These are phyloP conservation scores for Tolypocladium guangdongense DNA, from an alignment of 2,329 filamentous ascomycete genomes.

Conservation along the genomic window DNA sequence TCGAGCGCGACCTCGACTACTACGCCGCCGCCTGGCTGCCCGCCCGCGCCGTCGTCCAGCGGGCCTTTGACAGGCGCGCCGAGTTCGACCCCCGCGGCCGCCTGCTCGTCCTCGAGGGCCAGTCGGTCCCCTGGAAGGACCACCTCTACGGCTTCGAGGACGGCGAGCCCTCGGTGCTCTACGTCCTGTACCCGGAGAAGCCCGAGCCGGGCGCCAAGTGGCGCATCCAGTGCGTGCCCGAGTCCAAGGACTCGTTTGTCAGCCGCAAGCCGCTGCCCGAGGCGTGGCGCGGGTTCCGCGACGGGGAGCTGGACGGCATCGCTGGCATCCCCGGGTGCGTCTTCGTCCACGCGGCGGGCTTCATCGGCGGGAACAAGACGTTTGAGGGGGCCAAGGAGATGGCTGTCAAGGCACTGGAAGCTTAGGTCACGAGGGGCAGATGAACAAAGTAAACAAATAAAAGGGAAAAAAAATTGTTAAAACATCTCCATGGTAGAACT, in stretches of 20 bases:
- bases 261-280: conserved; percentile 88
- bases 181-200: conserved; percentile 86
- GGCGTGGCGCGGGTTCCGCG: conserved; percentile 82
- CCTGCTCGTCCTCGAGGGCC: conserved; percentile 66
- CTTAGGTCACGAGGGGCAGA: conserved; percentile 12
- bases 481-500: not conserved
- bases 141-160: conserved; percentile 83
- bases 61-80: conserved; percentile 59
- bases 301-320: conserved; percentile 69
- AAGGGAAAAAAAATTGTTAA: not conserved
- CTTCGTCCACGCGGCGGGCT: conserved; percentile 89
- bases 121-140: conserved; percentile 89
- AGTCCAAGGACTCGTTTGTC: conserved; percentile 74
- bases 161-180: conserved; percentile 52
- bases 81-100: conserved; percentile 64
- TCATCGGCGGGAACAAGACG: conserved; percentile 91
- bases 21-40: conserved; percentile 74
- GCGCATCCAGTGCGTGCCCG: conserved; percentile 88
- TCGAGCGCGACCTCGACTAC: conserved; percentile 69
- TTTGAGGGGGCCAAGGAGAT: conserved; percentile 81
- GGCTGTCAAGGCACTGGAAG: conserved; percentile 62
- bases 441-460: not conserved
- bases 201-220: conserved; percentile 68
- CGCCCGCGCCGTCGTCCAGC: conserved; percentile 66
- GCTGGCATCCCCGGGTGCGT: conserved; percentile 63